Percentiles rank a stretch among this genome's conserved stretches.
Conservation (phyloP, 192 early-diverging fungal species). For the Paraglomus brasilianum region DNA sequence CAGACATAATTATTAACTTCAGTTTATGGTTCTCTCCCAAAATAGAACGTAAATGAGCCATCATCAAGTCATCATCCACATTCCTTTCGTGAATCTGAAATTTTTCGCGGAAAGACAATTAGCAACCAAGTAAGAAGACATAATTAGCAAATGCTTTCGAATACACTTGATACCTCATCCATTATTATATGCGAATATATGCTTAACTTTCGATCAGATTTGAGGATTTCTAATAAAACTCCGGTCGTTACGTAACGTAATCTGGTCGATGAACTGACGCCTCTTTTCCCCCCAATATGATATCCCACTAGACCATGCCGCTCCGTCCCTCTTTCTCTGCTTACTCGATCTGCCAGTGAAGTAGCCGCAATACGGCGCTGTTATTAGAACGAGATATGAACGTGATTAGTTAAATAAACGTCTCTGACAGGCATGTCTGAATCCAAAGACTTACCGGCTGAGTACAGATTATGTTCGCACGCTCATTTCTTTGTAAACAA, state of each 20-base stretch:
- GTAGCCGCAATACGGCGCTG: conserved; percentile 36
- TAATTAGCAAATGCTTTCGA: no score
- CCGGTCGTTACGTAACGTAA: conserved; percentile 35
- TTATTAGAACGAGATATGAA: not conserved
- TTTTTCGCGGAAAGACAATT: not conserved
- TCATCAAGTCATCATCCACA: conserved; percentile 36
- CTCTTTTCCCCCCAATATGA: conserved; percentile 34
- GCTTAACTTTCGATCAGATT: conserved; percentile 30
- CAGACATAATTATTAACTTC: conserved; percentile 39
- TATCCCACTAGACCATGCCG: conserved; percentile 31
- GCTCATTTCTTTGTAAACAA: conserved; percentile 16
- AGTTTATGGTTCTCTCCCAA: conserved; percentile 26
- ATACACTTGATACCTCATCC: conserved; percentile 31
- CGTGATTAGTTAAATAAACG: not conserved
- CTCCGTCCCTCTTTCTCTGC: conserved; percentile 18
- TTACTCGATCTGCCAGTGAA: conserved; percentile 36
- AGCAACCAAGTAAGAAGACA: no score
- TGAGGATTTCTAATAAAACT: conserved; percentile 34
- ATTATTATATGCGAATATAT: conserved; percentile 34
- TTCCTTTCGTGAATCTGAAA: conserved; percentile 36
- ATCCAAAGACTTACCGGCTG: conserved; percentile 28
- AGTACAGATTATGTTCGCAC: conserved; percentile 37
- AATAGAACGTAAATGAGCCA: conserved; percentile 32
- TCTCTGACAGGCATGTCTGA: not conserved
- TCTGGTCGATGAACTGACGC: conserved; percentile 22